Percentiles rank a stretch among this genome's conserved stretches.
phyloP scores from a whole-genome alignment of 169 alveolate species.

The Cryptosporidium bovis region DNA sequence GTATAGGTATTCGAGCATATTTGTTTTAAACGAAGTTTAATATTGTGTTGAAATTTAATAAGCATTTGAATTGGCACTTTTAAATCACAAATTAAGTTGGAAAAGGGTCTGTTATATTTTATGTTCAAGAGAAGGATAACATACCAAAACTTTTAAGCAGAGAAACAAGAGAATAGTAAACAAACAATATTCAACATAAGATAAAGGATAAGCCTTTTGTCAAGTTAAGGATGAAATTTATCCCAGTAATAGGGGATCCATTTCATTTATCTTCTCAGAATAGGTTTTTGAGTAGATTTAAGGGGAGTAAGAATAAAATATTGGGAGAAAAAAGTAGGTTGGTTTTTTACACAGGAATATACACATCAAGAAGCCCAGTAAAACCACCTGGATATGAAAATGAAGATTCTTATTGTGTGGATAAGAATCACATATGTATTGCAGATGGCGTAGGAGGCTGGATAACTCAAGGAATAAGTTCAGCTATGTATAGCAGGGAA shows the following conservation, averaged over 20 bases:
- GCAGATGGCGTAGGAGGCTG: constrained; percentile 74
- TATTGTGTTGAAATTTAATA: no score
- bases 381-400: constrained; percentile 55
- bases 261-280: constrained; percentile 4
- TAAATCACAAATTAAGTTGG: no score
- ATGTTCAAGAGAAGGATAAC: no score
- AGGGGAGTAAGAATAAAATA: background rate
- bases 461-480: constrained; percentile 51
- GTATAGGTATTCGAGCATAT: no score
- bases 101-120: no score
- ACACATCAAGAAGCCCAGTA: constrained; percentile 36
- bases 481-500: constrained; percentile 49
- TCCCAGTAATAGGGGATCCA: constrained; percentile 16
- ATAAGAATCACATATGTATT: constrained; percentile 39
- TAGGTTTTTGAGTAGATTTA: constrained; percentile 21
- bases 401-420: constrained; percentile 46
- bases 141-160: no score
- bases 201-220: background rate
- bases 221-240: constrained; percentile 21
- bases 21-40: no score
- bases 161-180: no score
- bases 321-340: background rate
- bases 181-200: no score
- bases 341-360: constrained; percentile 16
- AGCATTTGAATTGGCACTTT: no score